A percentile compares a stretch with the other conserved stretches of the same genome.
Conservation (phyloP, 805 yeast genomes). For the Candida ulmi region DNA sequence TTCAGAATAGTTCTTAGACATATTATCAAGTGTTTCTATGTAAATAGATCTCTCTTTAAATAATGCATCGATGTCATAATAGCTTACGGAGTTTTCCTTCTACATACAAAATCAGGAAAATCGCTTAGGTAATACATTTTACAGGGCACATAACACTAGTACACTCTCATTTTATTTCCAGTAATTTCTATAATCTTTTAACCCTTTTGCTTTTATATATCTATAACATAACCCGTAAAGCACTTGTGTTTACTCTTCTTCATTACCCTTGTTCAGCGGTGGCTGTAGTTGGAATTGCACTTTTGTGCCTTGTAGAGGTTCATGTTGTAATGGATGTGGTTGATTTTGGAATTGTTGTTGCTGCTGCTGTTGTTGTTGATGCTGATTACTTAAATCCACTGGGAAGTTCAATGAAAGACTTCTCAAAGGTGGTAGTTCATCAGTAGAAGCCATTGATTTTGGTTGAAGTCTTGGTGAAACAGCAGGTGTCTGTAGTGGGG, state of each 20-base stretch:
- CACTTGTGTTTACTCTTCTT: not conserved
- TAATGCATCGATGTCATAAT: no score
- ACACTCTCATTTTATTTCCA: no score
- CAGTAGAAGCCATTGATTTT: constrained; percentile 4
- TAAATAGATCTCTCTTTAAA: no score
- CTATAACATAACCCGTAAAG: not conserved
- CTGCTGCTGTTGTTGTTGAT: constrained; percentile 5
- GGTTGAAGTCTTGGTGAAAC: constrained; percentile 22
- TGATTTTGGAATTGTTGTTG: not conserved
- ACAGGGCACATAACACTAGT: no score
- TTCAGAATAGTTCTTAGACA: no score
- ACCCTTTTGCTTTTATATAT: no score
- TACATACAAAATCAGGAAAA: no score
- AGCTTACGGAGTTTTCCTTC: no score
- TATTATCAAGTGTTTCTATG: no score
- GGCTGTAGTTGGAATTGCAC: not conserved
- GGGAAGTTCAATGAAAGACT: constrained; percentile 23
- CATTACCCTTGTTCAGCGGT: not conserved
- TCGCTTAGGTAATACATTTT: no score
- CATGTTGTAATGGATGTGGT: no score
- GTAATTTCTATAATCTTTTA: no score
- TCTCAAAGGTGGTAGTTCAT: constrained; percentile 24
- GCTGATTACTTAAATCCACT: constrained; percentile 9
- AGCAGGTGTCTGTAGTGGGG: constrained; percentile 23
- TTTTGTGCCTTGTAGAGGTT: not conserved